Conservation (phyloP, 1,284 basidiomycete genomes). For the Hemileccinum hortonii region DNA sequence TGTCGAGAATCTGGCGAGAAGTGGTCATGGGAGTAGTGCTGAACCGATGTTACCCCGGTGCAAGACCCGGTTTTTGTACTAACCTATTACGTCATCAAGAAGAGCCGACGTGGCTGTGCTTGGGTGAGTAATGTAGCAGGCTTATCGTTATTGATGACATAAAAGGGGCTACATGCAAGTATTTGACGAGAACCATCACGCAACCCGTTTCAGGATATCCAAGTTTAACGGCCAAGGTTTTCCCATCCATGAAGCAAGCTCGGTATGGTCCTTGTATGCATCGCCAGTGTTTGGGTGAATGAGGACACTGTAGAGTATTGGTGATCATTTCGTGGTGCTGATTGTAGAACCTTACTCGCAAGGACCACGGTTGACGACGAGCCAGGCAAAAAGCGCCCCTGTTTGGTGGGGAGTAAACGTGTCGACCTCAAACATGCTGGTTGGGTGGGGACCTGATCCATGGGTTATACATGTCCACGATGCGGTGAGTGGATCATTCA, state of each 20-base stretch:
- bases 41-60: too few species aligned
- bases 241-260: conserved; percentile 70
- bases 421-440: conserved; percentile 45
- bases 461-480: neutral
- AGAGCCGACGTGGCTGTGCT: too few species aligned
- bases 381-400: conserved; percentile 40
- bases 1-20: conserved; percentile 58
- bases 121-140: too few species aligned
- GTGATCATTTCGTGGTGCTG: neutral
- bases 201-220: conserved; percentile 36
- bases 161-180: too few species aligned
- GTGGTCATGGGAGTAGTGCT: conserved; percentile 12
- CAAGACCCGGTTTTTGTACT: too few species aligned
- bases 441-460: conserved; percentile 37
- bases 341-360: conserved; percentile 28
- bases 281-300: conserved; percentile 74
- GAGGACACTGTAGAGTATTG: conserved; percentile 49
- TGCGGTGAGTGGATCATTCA: neutral
- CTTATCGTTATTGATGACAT: too few species aligned
- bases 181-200: too few species aligned
- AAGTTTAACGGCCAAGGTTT: conserved; percentile 53
- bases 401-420: conserved; percentile 40
- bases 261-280: conserved; percentile 59
- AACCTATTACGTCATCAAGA: too few species aligned
- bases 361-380: conserved; percentile 43